Evolutionary conservation across 108 stramenopile genomes (phyloP).

Genomic region (Heterococcus sp.): DNA sequence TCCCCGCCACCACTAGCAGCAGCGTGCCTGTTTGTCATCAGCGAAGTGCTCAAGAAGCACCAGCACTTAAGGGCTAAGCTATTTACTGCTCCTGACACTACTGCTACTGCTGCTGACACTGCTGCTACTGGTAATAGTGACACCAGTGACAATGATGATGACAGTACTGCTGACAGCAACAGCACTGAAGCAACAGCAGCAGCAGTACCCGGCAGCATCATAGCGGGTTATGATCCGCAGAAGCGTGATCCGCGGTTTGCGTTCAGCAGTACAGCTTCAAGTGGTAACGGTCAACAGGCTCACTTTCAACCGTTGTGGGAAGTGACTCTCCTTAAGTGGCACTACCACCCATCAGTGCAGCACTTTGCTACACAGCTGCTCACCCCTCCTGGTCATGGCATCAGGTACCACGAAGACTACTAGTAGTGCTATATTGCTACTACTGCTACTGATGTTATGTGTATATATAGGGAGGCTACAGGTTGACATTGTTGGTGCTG

Average conservation of each 20-base stretch:
- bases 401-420: too few relatives aligned
- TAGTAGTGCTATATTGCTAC: too few relatives aligned
- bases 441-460: too few relatives aligned
- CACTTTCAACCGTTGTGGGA: conserved; percentile 69
- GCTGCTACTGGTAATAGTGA: too few relatives aligned
- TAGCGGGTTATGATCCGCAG: conserved; percentile 43
- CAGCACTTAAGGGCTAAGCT: conserved; percentile 51
- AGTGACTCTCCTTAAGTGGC: conserved; percentile 67
- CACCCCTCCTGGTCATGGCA: conserved; percentile 10
- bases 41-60: conserved; percentile 73
- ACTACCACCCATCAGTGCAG: conserved; percentile 90
- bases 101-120: not conserved
- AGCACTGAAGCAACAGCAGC: too few relatives aligned
- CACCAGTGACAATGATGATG: too few relatives aligned
- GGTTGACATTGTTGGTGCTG: too few relatives aligned
- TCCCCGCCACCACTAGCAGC: conserved; percentile 73
- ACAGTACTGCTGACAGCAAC: too few relatives aligned
- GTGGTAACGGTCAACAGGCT: not conserved
- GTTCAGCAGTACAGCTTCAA: too few relatives aligned
- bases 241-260: conserved; percentile 58
- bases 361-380: conserved; percentile 71
- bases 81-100: not conserved
- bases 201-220: too few relatives aligned
- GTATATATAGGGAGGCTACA: too few relatives aligned
- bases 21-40: conserved; percentile 78